phyloP scores from a whole-genome alignment of 2,329 filamentous ascomycete species.

The Rachicladosporium sp. region DNA sequence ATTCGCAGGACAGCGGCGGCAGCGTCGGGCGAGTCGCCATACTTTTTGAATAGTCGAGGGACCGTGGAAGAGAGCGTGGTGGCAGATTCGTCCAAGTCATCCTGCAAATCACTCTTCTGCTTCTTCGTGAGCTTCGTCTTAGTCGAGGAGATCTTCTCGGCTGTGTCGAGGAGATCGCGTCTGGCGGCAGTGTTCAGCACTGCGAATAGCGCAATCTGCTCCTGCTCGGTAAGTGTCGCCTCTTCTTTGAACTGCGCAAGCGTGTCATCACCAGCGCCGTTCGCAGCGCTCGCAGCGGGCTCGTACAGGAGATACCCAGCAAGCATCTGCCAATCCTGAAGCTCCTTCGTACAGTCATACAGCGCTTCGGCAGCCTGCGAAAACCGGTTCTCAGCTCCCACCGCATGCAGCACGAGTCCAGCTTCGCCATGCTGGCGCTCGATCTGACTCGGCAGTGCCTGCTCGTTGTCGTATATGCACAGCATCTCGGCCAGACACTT shows the following conservation, averaged over 20 bases:
- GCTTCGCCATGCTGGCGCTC: constrained; percentile 27
- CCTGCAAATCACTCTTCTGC: constrained; percentile 49
- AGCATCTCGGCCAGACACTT: constrained; percentile 83
- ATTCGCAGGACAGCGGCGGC: constrained; percentile 75
- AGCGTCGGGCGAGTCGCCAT: constrained; percentile 76
- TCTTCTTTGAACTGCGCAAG: constrained; percentile 56
- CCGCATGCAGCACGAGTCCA: constrained; percentile 44
- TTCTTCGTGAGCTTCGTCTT: constrained; percentile 45
- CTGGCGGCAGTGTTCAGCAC: constrained; percentile 75
- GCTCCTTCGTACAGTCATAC: constrained; percentile 67
- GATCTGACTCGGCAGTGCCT: constrained; percentile 34
- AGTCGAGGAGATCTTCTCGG: constrained; percentile 48
- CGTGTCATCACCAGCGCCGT: constrained; percentile 45
- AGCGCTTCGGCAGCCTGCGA: constrained; percentile 75
- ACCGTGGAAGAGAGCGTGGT: constrained; percentile 67
- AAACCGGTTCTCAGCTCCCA: constrained; percentile 65
- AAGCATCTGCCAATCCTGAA: constrained; percentile 77
- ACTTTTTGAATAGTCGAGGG: constrained; percentile 81
- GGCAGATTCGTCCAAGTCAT: constrained; percentile 66
- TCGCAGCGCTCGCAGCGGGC: constrained; percentile 50
- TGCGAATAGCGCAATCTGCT: constrained; percentile 78
- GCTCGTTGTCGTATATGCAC: constrained; percentile 59
- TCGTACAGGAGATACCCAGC: constrained; percentile 88
- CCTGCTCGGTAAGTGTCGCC: constrained; percentile 59
- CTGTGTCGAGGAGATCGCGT: constrained; percentile 52